Percentiles rank a stretch among this genome's conserved stretches.
phyloP scores from a whole-genome alignment of 306 rosid genomes.

The Hippophae gyantsensis region DNA sequence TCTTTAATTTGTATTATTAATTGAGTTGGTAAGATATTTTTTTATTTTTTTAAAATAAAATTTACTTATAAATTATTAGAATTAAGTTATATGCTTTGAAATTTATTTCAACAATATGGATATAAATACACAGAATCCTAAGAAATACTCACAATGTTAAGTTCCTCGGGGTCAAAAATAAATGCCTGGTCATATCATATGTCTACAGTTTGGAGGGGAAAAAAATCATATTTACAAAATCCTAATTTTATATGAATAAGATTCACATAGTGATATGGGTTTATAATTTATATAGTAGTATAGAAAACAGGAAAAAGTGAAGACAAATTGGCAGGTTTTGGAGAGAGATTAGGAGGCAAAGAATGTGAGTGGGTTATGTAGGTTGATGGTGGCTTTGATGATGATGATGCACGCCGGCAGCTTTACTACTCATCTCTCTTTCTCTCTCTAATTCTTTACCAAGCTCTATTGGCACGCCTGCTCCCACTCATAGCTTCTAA shows the following conservation, averaged over 20 bases:
- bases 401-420: constrained; percentile 90
- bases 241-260: constrained; percentile 1
- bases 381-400: constrained; percentile 65
- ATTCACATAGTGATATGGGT: constrained; percentile 15
- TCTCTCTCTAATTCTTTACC: constrained; percentile 31
- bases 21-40: no score
- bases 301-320: constrained; percentile 25
- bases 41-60: no score
- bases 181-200: no score
- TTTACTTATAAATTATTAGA: no score
- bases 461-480: constrained; percentile 73
- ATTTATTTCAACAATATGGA: no score
- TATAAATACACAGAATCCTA: no score
- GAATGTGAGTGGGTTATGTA: constrained; percentile 44
- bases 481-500: constrained; percentile 53
- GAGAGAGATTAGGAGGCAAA: constrained; percentile 62
- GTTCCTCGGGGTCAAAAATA: no score
- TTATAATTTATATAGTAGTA: neutral
- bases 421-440: constrained; percentile 45
- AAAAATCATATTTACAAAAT: no score
- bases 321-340: constrained; percentile 56
- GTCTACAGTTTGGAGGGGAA: no score
- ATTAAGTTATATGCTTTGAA: no score
- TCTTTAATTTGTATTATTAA: no score
- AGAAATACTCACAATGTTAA: no score